phyloP scores from a whole-genome alignment of 495 filamentous ascomycete species.

The Penicillium egyptiacum region DNA sequence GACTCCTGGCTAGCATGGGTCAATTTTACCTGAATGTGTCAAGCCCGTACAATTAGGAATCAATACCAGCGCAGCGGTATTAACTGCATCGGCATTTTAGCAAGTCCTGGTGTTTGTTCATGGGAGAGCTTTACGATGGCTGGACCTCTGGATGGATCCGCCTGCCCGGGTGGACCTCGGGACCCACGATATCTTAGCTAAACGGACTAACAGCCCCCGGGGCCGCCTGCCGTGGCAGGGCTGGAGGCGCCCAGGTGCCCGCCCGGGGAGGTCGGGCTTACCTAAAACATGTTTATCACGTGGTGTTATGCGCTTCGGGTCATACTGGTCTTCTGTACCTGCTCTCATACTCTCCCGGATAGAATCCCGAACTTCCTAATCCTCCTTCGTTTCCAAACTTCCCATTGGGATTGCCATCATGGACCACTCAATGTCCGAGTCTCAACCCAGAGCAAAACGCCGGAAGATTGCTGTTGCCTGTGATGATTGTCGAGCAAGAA shows the following conservation, averaged over 20 bases:
- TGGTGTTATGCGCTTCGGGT: neutral
- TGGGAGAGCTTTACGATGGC: neutral
- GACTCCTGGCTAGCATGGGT: constrained; percentile 18
- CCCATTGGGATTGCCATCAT: neutral
- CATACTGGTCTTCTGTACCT: neutral
- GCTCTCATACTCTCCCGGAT: constrained; percentile 1
- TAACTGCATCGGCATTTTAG: neutral
- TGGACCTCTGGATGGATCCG: too few species aligned
- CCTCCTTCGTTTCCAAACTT: neutral
- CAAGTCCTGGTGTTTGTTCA: neutral
- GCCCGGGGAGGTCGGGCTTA: too few species aligned
- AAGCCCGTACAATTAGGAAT: neutral
- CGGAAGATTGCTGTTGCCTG: constrained; percentile 41
- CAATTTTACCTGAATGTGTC: constrained; percentile 14
- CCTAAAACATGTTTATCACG: too few species aligned
- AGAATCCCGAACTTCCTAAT: constrained; percentile 7
- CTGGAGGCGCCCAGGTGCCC: too few species aligned
- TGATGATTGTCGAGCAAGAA: constrained; percentile 39
- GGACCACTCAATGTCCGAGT: neutral
- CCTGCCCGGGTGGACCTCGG: too few species aligned
- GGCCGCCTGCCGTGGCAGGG: too few species aligned
- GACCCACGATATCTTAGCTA: too few species aligned
- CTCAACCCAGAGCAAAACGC: constrained; percentile 22
- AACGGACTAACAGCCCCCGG: too few species aligned
- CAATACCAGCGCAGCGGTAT: neutral